phyloP scores from a whole-genome alignment of 371 early-diverging fungal species.

The Syncephalastrum monosporum region DNA sequence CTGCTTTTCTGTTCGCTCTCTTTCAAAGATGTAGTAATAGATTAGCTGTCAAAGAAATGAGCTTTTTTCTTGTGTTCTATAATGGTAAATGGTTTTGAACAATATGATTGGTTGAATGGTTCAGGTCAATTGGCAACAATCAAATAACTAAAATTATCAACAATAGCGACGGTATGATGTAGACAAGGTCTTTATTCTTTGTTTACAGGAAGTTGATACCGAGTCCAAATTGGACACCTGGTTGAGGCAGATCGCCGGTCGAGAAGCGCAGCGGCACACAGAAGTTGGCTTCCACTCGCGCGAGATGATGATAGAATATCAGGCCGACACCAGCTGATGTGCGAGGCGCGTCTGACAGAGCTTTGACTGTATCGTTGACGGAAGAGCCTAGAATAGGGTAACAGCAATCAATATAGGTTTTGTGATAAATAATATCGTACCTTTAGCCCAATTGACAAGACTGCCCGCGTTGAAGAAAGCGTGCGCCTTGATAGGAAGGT shows the following conservation, averaged over 20 bases:
- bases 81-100: no score
- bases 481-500: constrained; percentile 75
- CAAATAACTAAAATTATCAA: no score
- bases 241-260: constrained; percentile 64
- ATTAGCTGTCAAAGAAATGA: no score
- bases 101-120: no score
- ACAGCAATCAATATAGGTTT: no score
- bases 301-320: constrained; percentile 76
- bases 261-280: constrained; percentile 46
- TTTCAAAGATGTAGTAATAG: no score
- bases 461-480: constrained; percentile 88
- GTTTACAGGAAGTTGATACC: constrained; percentile 80
- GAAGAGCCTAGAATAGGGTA: background rate
- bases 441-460: constrained; percentile 50
- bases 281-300: constrained; percentile 49
- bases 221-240: constrained; percentile 84
- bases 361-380: constrained; percentile 32
- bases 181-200: background rate
- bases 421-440: constrained; percentile 17
- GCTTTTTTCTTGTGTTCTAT: no score
- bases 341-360: constrained; percentile 54
- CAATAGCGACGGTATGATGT: no score
- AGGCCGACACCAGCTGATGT: constrained; percentile 77
- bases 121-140: no score
- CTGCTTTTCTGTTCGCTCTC: no score